A percentile compares a stretch with the other conserved stretches of the same genome.
phyloP scores from a whole-genome alignment of 169 alveolate genomes.

The Plasmodium ovale region DNA sequence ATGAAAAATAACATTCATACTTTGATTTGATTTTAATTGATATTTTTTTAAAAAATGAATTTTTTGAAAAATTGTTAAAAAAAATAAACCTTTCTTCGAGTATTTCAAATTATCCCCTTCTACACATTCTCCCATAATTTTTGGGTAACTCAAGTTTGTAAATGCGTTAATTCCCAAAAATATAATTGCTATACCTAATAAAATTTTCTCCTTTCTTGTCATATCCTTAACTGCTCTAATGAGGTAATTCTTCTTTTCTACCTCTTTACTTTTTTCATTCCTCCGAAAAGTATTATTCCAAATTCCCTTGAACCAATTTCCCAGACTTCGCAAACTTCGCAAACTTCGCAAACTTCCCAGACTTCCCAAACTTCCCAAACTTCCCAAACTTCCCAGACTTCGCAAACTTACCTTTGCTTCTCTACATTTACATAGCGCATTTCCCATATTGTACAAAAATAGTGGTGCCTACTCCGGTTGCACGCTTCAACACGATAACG shows the following conservation, averaged over 20 bases:
- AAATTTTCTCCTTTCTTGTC: constrained; percentile 42
- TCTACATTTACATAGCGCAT: constrained; percentile 8
- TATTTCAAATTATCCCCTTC: background rate
- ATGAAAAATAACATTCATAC: background rate
- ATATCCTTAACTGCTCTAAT: constrained; percentile 41
- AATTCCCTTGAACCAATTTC: no score
- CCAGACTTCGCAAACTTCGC: no score
- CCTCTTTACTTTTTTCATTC: no score
- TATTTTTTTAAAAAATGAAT: constrained; percentile 12
- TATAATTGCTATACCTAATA: constrained; percentile 15
- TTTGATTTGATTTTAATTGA: background rate
- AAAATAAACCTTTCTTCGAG: background rate
- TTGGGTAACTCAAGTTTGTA: constrained; percentile 66
- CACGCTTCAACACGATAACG: background rate
- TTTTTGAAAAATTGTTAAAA: constrained; percentile 5
- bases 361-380: no score
- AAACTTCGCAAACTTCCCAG: no score
- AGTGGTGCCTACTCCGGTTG: no score
- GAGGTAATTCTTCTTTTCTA: constrained; percentile 18
- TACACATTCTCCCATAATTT: constrained; percentile 50
- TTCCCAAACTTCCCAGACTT: no score
- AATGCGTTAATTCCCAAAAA: constrained; percentile 59
- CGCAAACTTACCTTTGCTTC: no score
- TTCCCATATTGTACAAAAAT: constrained; percentile 12
- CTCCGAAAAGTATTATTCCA: no score